Percentiles rank a stretch among this genome's conserved stretches.
Evolutionary conservation across 108 stramenopile genomes (phyloP).

Genomic region (Chaetoceros tenuissimus): DNA sequence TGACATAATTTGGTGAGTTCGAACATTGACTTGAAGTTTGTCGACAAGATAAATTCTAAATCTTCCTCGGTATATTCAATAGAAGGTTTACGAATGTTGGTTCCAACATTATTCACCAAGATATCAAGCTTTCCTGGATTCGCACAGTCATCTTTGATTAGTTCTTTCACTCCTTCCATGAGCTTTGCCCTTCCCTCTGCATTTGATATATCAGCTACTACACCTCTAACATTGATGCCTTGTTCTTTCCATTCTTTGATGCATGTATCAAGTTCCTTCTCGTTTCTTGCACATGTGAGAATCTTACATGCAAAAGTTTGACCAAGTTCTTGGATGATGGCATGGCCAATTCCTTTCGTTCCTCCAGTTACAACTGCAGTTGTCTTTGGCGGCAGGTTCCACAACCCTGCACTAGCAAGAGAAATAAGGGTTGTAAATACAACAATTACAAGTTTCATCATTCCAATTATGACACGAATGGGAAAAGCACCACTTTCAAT

Average conservation of each 20-base stretch:
- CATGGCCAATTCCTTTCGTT: conserved; percentile 73
- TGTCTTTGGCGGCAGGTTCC: conserved; percentile 29
- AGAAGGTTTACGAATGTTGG: conserved; percentile 84
- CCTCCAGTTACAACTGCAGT: conserved; percentile 81
- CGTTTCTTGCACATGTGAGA: conserved; percentile 61
- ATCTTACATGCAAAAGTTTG: conserved; percentile 35
- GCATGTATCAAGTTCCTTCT: conserved; percentile 45
- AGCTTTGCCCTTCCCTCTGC: conserved; percentile 45
- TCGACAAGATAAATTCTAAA: conserved; percentile 65
- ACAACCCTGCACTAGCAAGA: no score
- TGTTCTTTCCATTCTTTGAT: conserved; percentile 50
- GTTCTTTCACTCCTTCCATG: conserved; percentile 24
- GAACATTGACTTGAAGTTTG: conserved; percentile 80
- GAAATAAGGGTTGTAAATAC: no score
- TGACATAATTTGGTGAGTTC: conserved; percentile 55
- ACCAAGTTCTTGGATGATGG: conserved; percentile 42
- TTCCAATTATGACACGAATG: no score
- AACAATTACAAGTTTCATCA: no score
- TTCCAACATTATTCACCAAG: conserved; percentile 95
- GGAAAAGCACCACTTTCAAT: no score
- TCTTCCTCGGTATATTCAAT: conserved; percentile 84
- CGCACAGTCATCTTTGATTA: conserved; percentile 16
- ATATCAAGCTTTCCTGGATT: conserved; percentile 60
- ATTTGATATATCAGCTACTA: conserved; percentile 68
- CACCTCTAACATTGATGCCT: conserved; percentile 51